Evolutionary conservation across 306 rosid species (phyloP).

Genomic region (Rosa rugosa): DNA sequence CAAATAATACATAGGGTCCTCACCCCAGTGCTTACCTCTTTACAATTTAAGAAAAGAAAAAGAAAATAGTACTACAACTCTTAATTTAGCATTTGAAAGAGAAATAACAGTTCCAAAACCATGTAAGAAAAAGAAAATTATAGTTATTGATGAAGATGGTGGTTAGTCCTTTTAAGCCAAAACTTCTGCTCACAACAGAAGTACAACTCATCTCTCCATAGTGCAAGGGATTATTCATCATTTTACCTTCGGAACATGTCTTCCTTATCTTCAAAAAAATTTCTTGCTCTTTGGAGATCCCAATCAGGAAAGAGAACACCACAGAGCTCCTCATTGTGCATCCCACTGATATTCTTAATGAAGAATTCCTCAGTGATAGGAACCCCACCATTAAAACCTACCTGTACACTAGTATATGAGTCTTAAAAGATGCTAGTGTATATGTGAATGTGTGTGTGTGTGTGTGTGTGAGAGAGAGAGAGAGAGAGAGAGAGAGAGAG

Average conservation of each 20-base stretch:
- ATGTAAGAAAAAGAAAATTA: neutral
- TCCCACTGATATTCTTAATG: slow-evolving; percentile 38
- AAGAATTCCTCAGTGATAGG: slow-evolving; percentile 50
- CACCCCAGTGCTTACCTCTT: neutral
- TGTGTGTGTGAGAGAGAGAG: neutral
- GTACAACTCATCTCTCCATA: neutral
- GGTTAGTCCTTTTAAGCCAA: neutral
- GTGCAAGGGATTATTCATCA: neutral
- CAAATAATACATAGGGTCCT: neutral
- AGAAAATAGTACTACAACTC: neutral
- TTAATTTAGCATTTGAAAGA: neutral
- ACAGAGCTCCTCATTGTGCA: slow-evolving; percentile 40
- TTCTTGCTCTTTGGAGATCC: slow-evolving; percentile 36
- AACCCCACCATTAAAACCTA: slow-evolving; percentile 45
- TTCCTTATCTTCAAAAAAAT: slow-evolving; percentile 40
- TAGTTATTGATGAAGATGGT: neutral
- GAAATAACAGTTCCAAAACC: neutral
- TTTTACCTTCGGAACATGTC: slow-evolving; percentile 37
- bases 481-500: neutral
- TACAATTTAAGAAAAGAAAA: neutral
- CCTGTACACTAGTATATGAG: slow-evolving; percentile 23
- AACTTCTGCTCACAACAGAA: neutral
- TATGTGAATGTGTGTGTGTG: neutral
- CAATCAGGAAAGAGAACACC: slow-evolving; percentile 39
- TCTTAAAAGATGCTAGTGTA: neutral